A percentile compares a stretch with the other conserved stretches of the same genome.
These are phyloP conservation scores for Glycine tomentella DNA, from an alignment of 306 rosid genomes.

Conservation along the genomic window DNA sequence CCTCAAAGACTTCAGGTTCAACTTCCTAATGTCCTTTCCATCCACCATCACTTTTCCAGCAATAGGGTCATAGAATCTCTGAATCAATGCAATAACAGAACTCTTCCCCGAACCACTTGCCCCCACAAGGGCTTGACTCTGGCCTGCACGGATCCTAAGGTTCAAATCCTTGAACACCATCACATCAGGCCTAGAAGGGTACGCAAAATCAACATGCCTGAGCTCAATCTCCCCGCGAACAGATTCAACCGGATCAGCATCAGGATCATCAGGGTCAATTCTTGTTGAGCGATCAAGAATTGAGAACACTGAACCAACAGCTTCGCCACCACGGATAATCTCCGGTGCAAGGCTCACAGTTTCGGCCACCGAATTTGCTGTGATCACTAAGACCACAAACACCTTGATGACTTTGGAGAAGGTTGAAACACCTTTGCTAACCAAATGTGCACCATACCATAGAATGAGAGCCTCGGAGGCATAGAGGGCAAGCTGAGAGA, in stretches of 20 bases:
- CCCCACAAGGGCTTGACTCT: slow-evolving; percentile 97
- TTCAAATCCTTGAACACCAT: slow-evolving; percentile 89
- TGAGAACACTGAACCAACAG: slow-evolving; percentile 93
- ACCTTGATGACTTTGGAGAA: slow-evolving; percentile 95
- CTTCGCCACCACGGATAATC: slow-evolving; percentile 93
- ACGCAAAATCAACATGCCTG: slow-evolving; percentile 91
- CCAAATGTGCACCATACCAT: slow-evolving; percentile 96
- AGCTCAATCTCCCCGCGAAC: slow-evolving; percentile 94
- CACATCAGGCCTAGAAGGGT: slow-evolving; percentile 88
- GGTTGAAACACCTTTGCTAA: slow-evolving; percentile 79
- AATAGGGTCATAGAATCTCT: slow-evolving; percentile 89
- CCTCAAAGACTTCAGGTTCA: slow-evolving; percentile 84
- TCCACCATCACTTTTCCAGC: slow-evolving; percentile 94
- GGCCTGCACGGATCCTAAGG: slow-evolving; percentile 87
- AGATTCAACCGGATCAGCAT: slow-evolving; percentile 74
- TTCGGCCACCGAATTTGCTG: slow-evolving; percentile 98
- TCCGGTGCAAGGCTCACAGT: slow-evolving; percentile 99
- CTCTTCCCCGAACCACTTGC: slow-evolving; percentile 99
- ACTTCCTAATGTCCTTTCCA: slow-evolving; percentile 83
- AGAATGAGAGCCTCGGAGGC: slow-evolving; percentile 92
- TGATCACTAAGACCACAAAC: slow-evolving; percentile 88
- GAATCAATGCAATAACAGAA: slow-evolving; percentile 85
- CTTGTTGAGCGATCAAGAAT: slow-evolving; percentile 79
- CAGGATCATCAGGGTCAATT: slow-evolving; percentile 93
- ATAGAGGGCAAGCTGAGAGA: slow-evolving; percentile 90